Conservation (phyloP, 2,329 filamentous ascomycete species). For the Alternaria incomplexa region DNA sequence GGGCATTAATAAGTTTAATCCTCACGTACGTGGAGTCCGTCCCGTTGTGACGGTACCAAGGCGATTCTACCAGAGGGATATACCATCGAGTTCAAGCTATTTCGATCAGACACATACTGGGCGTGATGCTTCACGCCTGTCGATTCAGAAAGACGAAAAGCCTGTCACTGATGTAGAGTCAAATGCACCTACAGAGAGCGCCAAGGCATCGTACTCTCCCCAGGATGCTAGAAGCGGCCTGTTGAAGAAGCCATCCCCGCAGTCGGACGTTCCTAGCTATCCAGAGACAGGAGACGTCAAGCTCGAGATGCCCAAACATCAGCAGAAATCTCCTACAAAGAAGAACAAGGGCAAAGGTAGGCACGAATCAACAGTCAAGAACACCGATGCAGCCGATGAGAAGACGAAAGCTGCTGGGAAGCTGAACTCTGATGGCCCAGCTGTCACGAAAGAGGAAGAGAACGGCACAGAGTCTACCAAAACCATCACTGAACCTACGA, state of each 20-base stretch:
- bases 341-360: slow-evolving; percentile 1
- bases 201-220: slow-evolving; percentile 35
- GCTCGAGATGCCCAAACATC: slow-evolving; percentile 22
- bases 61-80: slow-evolving; percentile 25
- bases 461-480: neutral
- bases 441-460: neutral
- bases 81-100: neutral
- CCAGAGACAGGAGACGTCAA: slow-evolving; percentile 19
- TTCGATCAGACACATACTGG: neutral
- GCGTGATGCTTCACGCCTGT: neutral
- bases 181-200: neutral
- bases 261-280: neutral
- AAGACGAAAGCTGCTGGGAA: neutral
- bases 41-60: slow-evolving; percentile 27
- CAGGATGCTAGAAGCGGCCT: slow-evolving; percentile 47
- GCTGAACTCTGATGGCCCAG: neutral
- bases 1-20: slow-evolving; percentile 6
- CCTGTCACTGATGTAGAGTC: neutral
- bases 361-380: neutral
- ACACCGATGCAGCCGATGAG: neutral
- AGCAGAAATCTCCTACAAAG: slow-evolving; percentile 16
- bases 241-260: slow-evolving; percentile 15
- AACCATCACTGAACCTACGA: neutral
- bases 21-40: slow-evolving; percentile 14
- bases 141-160: slow-evolving; percentile 2